Conservation (phyloP, 805 yeast species). For the Candida succiphila region DNA sequence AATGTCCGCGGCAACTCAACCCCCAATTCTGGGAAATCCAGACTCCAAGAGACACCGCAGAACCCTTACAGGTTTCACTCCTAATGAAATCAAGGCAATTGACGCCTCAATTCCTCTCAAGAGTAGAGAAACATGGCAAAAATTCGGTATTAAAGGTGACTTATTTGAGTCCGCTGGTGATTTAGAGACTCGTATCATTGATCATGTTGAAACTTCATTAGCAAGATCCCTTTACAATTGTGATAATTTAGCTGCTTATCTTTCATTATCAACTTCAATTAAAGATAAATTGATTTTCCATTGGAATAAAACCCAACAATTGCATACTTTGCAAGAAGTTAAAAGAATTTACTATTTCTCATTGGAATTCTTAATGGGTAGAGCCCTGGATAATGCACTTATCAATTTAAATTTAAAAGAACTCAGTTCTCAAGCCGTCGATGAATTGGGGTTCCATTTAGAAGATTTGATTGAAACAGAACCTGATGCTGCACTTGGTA, state of each 20-base stretch:
- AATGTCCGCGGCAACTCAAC: too few relatives aligned
- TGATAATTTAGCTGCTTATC: constrained; percentile 87
- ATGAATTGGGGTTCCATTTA: constrained; percentile 75
- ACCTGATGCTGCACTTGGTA: constrained; percentile 92
- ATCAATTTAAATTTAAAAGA: constrained; percentile 68
- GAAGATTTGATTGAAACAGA: constrained; percentile 82
- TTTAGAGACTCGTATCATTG: constrained; percentile 61
- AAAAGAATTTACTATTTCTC: constrained; percentile 83
- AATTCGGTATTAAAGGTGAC: constrained; percentile 48
- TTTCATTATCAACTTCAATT: constrained; percentile 71
- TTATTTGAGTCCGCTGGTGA: constrained; percentile 38
- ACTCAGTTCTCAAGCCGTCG: constrained; percentile 42
- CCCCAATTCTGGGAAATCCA: too few relatives aligned
- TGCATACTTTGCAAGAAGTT: constrained; percentile 72
- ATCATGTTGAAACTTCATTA: constrained; percentile 82
- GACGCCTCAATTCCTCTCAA: constrained; percentile 75
- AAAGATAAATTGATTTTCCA: constrained; percentile 73
- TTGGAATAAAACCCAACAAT: constrained; percentile 92
- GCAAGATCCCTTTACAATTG: constrained; percentile 92
- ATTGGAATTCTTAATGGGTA: constrained; percentile 86
- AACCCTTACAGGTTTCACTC: constrained; percentile 84
- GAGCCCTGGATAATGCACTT: constrained; percentile 90
- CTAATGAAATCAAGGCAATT: constrained; percentile 75
- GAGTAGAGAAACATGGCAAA: constrained; percentile 71
- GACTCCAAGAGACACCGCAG: constrained; percentile 56